Base-by-base conservation (phyloP, 257 asterid genomes). In the Salvia rosmarinus region DNA sequence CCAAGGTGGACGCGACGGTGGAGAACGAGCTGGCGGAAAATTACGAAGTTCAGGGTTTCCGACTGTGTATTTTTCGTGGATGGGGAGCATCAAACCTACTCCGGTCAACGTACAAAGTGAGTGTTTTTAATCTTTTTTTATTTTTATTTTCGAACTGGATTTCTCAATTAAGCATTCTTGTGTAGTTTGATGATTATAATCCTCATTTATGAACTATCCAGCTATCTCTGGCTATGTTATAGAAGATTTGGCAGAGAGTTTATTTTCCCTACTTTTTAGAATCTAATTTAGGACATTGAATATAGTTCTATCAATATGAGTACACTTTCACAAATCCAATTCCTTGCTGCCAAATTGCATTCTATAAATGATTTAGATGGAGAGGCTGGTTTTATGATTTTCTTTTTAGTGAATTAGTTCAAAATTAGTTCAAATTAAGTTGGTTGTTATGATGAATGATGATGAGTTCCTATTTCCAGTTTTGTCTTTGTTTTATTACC, bases 1-100 rank as follows among this genome's bases (percentile, higher is more conserved):
- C 95, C 3, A 94, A 91, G 84, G 98, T 94, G 54, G 99, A 94
- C 73, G 99, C 95, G 13, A 78, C 93, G 39, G 91, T 75, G 85
- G 96, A 84, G 82, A 81, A 70, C 59, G 96, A 85, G 40, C 80
- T 94, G 46, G 85, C 91, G 39, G 92, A 88, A 84, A 85, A 88
- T 75, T 89, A 84, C 39, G 96, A 89, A 28, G 92, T 94, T 23
- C 87, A 87, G 66, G 96, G 46, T 94, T 84, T 64, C 99, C 99
- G 8, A 85, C 99, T 58, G 61, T 91, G 17, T 80, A 51, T 85
- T 94, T 85, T 91, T 91, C 66, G 87, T 88, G 35, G 96, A 94
- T 67, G 99, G 96, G 20, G 90, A 84, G 77, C 91, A 85, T 70
- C 90, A 68, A 69, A 75, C 89, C 25, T 94, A 91, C 75, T 19